Percentiles rank a stretch among this genome's conserved stretches.
These are phyloP conservation scores for Paracamarosporium sp. DNA, from an alignment of 2,329 filamentous ascomycete species.

Conservation along the genomic window DNA sequence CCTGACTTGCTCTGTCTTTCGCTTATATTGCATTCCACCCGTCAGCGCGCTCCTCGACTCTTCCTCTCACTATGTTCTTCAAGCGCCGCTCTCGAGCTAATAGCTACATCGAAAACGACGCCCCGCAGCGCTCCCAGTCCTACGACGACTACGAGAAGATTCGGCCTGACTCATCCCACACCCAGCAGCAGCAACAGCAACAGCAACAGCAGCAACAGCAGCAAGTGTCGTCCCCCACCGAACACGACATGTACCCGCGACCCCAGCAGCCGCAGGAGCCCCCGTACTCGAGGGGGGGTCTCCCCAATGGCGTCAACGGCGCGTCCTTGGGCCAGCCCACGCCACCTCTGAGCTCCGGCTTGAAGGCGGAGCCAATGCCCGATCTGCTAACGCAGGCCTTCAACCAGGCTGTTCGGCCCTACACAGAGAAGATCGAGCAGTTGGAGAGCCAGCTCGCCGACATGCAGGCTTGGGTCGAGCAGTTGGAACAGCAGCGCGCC, in stretches of 20 bases:
- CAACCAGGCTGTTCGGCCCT: constrained; percentile 60
- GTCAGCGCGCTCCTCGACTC: constrained; percentile 4
- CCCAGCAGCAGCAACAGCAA: constrained; percentile 1
- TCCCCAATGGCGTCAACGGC: constrained; percentile 23
- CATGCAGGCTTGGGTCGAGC: constrained; percentile 57
- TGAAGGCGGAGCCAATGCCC: constrained; percentile 52
- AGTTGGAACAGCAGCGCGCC: constrained; percentile 58
- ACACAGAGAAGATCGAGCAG: constrained; percentile 60
- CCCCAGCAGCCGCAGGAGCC: constrained; percentile 50
- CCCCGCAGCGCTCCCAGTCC: constrained; percentile 47
- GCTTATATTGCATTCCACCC: constrained; percentile 7
- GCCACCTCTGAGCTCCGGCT: constrained; percentile 25
- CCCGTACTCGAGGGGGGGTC: constrained; percentile 19
- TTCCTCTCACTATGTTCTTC: constrained; percentile 54
- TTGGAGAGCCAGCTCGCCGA: constrained; percentile 60
- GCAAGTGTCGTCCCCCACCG: constrained; percentile 30
- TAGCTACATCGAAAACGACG: constrained; percentile 57
- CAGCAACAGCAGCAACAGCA: constrained; percentile 40
- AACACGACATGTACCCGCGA: constrained; percentile 54
- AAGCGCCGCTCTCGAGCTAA: constrained; percentile 56
- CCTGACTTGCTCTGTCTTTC: background rate
- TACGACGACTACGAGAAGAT: constrained; percentile 50
- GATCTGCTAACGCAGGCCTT: constrained; percentile 60
- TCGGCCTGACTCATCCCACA: constrained; percentile 41
- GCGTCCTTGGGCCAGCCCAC: constrained; percentile 30